Conservation (phyloP, 495 filamentous ascomycete species). For the Penicillium lagena region DNA sequence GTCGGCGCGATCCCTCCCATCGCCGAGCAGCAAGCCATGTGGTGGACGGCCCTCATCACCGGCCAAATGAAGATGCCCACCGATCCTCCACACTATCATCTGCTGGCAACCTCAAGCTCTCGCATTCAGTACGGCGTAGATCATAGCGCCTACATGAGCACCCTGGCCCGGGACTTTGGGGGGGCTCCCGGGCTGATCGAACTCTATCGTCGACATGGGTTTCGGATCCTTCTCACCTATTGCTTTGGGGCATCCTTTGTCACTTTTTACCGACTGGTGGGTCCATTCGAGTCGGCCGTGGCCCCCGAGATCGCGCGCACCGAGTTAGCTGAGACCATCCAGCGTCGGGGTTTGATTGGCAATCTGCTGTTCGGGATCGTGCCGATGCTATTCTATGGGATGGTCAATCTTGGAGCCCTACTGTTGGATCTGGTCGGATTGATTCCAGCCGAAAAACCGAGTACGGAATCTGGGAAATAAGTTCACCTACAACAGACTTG, state of each 20-base stretch:
- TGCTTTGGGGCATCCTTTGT: slow-evolving; percentile 12
- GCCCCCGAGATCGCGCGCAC: slow-evolving; percentile 9
- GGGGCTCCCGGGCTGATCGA: slow-evolving; percentile 7
- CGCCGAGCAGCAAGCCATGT: background rate
- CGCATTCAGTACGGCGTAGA: slow-evolving; percentile 11
- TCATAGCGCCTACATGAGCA: slow-evolving; percentile 13
- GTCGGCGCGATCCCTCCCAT: slow-evolving; percentile 1
- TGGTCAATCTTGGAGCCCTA: slow-evolving; percentile 6
- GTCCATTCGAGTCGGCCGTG: slow-evolving; percentile 8
- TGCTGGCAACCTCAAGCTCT: slow-evolving; percentile 4
- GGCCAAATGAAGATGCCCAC: slow-evolving; percentile 6
- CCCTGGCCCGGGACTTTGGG: slow-evolving; percentile 7
- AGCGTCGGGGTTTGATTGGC: slow-evolving; percentile 4
- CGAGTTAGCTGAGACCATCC: slow-evolving; percentile 7
- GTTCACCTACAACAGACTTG: too few relatives aligned
- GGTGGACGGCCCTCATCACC: slow-evolving; percentile 3
- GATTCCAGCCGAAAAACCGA: background rate
- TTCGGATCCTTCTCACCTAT: slow-evolving; percentile 5
- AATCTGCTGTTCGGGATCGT: slow-evolving; percentile 9
- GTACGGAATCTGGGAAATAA: background rate
- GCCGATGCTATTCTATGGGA: slow-evolving; percentile 10
- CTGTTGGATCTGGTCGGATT: slow-evolving; percentile 4
- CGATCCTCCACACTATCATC: slow-evolving; percentile 8
- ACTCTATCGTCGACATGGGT: slow-evolving; percentile 6
- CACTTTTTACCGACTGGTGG: slow-evolving; percentile 8